phyloP scores from a whole-genome alignment of 805 yeast species.

The Candida rishiriensis region DNA sequence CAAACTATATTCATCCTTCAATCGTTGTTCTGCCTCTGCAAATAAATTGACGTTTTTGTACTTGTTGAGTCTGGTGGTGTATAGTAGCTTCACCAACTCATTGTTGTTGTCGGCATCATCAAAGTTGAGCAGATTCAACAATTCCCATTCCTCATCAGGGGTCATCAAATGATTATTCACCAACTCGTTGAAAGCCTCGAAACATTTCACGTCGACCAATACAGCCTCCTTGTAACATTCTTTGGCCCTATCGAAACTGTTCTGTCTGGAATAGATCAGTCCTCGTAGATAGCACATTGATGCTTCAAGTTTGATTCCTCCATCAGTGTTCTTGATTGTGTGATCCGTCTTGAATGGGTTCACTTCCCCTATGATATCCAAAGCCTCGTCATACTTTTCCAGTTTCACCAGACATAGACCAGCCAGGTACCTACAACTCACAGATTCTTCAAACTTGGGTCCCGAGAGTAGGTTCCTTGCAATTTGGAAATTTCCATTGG shows the following conservation, averaged over 20 bases:
- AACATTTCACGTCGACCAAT: conserved; percentile 83
- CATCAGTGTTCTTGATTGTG: conserved; percentile 50
- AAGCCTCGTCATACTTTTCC: conserved; percentile 82
- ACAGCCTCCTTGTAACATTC: conserved; percentile 86
- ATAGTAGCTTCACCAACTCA: conserved; percentile 72
- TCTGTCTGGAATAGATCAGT: conserved; percentile 72
- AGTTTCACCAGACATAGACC: conserved; percentile 69
- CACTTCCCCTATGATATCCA: conserved; percentile 76
- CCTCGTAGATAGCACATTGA: conserved; percentile 86
- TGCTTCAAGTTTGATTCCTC: conserved; percentile 83
- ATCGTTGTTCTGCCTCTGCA: conserved; percentile 59
- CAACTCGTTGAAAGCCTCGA: conserved; percentile 83
- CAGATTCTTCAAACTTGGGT: conserved; percentile 52
- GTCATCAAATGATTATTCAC: conserved; percentile 68
- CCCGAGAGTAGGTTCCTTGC: conserved; percentile 68
- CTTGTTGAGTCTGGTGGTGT: conserved; percentile 72
- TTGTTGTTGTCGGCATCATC: conserved; percentile 73
- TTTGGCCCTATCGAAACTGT: conserved; percentile 80
- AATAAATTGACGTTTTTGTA: conserved; percentile 55
- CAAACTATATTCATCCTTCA: conserved; percentile 69
- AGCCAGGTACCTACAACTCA: conserved; percentile 76
- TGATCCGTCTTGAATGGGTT: conserved; percentile 57
- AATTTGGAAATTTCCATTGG: conserved; percentile 70
- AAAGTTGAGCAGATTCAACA: conserved; percentile 60
- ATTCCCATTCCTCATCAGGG: conserved; percentile 84